phyloP scores from a whole-genome alignment of 2,329 filamentous ascomycete species.

The Penicillium sp. region DNA sequence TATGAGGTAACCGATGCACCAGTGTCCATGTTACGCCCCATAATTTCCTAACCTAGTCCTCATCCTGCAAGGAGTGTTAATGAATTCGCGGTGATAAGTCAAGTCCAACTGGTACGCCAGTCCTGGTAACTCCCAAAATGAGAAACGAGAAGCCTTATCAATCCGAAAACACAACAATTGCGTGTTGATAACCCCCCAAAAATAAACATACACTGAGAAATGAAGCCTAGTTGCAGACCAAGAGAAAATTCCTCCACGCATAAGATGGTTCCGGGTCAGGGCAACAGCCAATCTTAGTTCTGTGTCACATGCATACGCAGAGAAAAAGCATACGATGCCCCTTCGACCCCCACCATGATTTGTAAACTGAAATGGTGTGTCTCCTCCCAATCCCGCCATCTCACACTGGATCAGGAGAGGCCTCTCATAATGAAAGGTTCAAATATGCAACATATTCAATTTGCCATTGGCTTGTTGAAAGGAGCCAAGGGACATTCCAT shows the following conservation, averaged over 20 bases:
- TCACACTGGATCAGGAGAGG: neutral
- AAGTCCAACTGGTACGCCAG: conserved; percentile 2
- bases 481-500: neutral
- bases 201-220: neutral
- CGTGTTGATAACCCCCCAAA: neutral
- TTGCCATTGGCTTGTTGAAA: neutral
- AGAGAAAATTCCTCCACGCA: neutral
- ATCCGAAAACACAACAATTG: neutral
- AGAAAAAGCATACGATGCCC: neutral
- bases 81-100: neutral
- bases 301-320: neutral
- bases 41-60: neutral
- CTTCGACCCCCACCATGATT: neutral
- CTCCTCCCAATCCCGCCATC: neutral
- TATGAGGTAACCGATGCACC: conserved; percentile 1
- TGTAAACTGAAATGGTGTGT: neutral
- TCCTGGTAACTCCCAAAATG: neutral
- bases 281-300: neutral
- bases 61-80: neutral
- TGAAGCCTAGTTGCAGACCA: neutral
- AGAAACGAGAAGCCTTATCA: neutral
- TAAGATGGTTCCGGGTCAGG: neutral
- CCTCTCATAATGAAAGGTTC: neutral
- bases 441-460: neutral
- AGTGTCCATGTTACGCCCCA: neutral